Base-by-base conservation (phyloP, 805 yeast species). In the Metschnikowia lochheadii region DNA sequence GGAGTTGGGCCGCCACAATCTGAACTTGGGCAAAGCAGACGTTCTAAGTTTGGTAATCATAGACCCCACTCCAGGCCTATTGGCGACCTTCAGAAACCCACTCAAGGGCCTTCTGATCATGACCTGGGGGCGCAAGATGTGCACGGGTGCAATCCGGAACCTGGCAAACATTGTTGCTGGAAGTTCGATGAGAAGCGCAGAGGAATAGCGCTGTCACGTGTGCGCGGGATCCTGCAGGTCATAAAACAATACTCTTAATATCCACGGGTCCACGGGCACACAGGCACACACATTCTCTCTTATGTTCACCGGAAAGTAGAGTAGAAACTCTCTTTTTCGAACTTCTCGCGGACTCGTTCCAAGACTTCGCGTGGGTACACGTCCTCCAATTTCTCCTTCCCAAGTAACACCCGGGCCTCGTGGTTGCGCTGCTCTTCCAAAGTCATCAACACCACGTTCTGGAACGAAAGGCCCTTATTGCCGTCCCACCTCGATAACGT, bases 401-500 rank as follows among this genome's bases (percentile, higher is more conserved):
- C 92, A 29, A 71, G 75, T 50, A 94, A 70, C 2, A 92, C 84
- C 58, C 82, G 76, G 26, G 77, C 77, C 67, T 94, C 99, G 63
- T 94, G 99, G 13, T 57, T 62, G 55, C 76, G 80, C 62, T 86
- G 96, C 66, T 94, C 98, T 40, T 89, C 94, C 62, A 85, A 85
- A 2, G 96, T 90, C 84, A 94, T 76, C 2, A 92, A 75, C 6
- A 92, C 96, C 43, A 89, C 81, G 65, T 94, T 94, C 57, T 87
- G 92, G 53, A 84, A 67, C 17, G 83, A 76, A 26, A 87, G 70
- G 11, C 84, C 87, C 57, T 77, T 70, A 1, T 64, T 60, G 6
- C 89, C 89, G 55, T 83, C 85, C 99, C 99, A 94, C 63, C 87
- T 76, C 1, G 96, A 83, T 37, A 94, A 75, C 0, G 92, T 81